A percentile compares a stretch with the other conserved stretches of the same genome.
These are phyloP conservation scores for Draba incana DNA, from an alignment of 345 rosid genomes.

Conservation along the genomic window DNA sequence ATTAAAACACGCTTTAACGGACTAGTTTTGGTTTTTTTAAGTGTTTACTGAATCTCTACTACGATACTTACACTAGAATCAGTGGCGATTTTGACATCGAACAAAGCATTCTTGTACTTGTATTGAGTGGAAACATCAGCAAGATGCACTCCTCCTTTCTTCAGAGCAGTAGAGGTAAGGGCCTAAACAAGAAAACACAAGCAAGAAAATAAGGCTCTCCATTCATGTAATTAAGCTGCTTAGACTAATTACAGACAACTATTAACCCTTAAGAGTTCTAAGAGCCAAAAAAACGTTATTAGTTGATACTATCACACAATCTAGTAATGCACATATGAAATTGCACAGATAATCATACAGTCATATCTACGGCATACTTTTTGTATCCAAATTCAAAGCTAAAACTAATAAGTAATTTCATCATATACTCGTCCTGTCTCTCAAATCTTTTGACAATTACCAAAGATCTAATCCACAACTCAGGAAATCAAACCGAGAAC, in stretches of 20 bases:
- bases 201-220: not conserved
- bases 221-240: not conserved
- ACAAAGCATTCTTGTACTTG: conserved; percentile 70
- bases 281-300: not conserved
- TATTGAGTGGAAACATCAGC: conserved; percentile 79
- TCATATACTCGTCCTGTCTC: not conserved
- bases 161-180: conserved; percentile 73
- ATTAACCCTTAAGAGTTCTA: not conserved
- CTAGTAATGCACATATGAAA: not conserved
- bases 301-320: not conserved
- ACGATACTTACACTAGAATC: conserved; percentile 67
- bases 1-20: not conserved
- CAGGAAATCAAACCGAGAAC: not conserved
- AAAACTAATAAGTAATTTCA: not conserved
- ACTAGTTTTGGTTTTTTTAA: not conserved
- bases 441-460: not conserved
- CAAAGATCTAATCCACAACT: conserved; percentile 6
- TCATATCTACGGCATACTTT: too few relatives aligned
- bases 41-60: not conserved
- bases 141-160: conserved; percentile 77
- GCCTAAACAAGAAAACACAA: conserved; percentile 51
- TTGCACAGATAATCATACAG: not conserved
- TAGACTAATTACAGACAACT: not conserved
- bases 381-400: conserved; percentile 13
- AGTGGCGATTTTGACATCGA: conserved; percentile 84